Evolutionary conservation across 345 rosid genomes (phyloP).

Genomic region (Populus euphratica): DNA sequence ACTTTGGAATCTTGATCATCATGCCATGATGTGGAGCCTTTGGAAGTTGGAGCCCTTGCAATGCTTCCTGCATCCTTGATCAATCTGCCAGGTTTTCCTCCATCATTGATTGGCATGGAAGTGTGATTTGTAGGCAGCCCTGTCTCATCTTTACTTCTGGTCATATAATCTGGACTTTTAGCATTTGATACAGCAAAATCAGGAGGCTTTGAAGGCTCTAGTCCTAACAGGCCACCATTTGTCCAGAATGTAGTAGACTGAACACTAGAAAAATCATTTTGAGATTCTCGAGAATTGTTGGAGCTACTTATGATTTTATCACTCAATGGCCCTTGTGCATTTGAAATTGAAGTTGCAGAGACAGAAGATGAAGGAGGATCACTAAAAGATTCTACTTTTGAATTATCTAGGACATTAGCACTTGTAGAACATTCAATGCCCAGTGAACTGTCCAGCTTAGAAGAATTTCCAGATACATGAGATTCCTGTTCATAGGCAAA

Average conservation of each 20-base stretch:
- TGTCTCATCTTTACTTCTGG: conserved; percentile 24
- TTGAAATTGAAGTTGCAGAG: conserved; percentile 11
- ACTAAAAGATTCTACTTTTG: conserved; percentile 16
- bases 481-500: conserved; percentile 26
- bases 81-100: conserved; percentile 24
- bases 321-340: conserved; percentile 16
- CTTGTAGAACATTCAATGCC: conserved; percentile 7
- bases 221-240: conserved; percentile 89
- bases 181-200: conserved; percentile 56
- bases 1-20: conserved; percentile 26
- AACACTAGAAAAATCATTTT: conserved; percentile 29
- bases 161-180: conserved; percentile 21
- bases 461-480: conserved; percentile 31
- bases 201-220: conserved; percentile 87
- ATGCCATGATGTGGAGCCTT: conserved; percentile 16
- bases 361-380: not conserved
- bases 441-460: conserved; percentile 34
- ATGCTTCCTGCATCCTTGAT: conserved; percentile 28
- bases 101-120: conserved; percentile 12
- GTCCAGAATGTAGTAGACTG: conserved; percentile 75
- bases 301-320: conserved; percentile 18
- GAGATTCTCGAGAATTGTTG: conserved; percentile 37
- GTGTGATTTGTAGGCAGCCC: conserved; percentile 19
- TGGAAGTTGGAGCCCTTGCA: conserved; percentile 22
- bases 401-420: conserved; percentile 20